A percentile compares a stretch with the other conserved stretches of the same genome.
Evolutionary conservation across 192 early-diverging fungal species (phyloP).

Genomic region (Piromyces sp.): DNA sequence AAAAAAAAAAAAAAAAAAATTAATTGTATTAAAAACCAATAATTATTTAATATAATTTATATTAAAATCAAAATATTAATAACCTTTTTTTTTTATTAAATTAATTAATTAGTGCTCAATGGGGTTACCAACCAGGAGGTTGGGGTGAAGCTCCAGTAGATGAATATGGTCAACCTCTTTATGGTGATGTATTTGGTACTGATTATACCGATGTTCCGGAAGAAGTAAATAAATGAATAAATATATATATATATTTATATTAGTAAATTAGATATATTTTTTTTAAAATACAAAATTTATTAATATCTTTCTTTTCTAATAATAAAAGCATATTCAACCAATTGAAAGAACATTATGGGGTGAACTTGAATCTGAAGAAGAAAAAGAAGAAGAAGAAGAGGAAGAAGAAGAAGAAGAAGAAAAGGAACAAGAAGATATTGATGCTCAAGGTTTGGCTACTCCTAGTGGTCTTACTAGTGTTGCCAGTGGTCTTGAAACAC

Average conservation of each 20-base stretch:
- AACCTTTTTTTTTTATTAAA: no score
- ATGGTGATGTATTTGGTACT: conserved; percentile 86
- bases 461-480: conserved; percentile 64
- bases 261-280: no score
- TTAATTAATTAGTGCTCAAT: conserved; percentile 52
- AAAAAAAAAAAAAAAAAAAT: no score
- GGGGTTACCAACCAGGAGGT: conserved; percentile 96
- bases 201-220: conserved; percentile 24
- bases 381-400: conserved; percentile 31
- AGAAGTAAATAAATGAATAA: conserved; percentile 20
- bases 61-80: no score
- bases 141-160: conserved; percentile 41
- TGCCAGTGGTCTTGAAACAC: conserved; percentile 59
- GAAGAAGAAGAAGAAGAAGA: conserved; percentile 59
- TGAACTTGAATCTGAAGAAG: conserved; percentile 64
- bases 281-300: background rate
- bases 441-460: conserved; percentile 57
- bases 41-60: no score
- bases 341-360: conserved; percentile 73
- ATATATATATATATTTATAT: no score
- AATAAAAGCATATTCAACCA: conserved; percentile 32
- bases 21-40: no score
- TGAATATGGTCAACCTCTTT: conserved; percentile 73
- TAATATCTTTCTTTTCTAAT: conserved; percentile 1
- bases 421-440: conserved; percentile 29